These are phyloP conservation scores for Ascochyta pisi DNA, from an alignment of 2,329 filamentous ascomycete species.

Conservation along the genomic window DNA sequence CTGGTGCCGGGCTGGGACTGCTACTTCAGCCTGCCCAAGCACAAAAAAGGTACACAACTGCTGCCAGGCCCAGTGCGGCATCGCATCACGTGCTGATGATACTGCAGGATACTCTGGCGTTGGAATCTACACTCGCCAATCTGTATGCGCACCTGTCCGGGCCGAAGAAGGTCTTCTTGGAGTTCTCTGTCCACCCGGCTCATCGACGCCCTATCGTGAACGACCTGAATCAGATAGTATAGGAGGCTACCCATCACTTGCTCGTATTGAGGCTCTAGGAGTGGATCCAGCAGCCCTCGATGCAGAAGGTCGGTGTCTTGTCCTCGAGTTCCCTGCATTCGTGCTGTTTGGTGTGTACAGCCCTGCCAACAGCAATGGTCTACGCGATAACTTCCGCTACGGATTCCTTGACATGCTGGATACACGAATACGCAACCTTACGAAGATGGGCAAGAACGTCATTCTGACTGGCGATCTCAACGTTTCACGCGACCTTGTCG, in stretches of 20 bases:
- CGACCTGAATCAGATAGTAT: conserved; percentile 78
- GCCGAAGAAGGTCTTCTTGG: conserved; percentile 96
- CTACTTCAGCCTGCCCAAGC: conserved; percentile 88
- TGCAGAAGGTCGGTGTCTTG: conserved; percentile 87
- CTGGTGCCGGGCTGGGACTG: conserved; percentile 94
- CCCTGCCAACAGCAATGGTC: conserved; percentile 86
- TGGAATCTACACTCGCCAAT: conserved; percentile 90
- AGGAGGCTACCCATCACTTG: conserved; percentile 80
- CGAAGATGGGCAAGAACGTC: conserved; percentile 80
- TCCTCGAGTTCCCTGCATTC: conserved; percentile 93
- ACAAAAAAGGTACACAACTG: conserved; percentile 79
- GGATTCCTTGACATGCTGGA: conserved; percentile 83
- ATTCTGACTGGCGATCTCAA: conserved; percentile 90
- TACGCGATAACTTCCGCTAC: conserved; percentile 80
- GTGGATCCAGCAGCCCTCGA: conserved; percentile 77
- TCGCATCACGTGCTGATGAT: conserved; percentile 20
- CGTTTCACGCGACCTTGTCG: conserved; percentile 71
- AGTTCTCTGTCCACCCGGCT: conserved; percentile 75
- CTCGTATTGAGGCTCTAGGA: conserved; percentile 68
- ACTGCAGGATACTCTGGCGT: conserved; percentile 87
- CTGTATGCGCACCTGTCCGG: conserved; percentile 81
- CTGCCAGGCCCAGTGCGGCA: not conserved
- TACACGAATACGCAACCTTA: conserved; percentile 81
- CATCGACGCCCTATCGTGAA: conserved; percentile 73
- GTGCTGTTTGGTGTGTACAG: conserved; percentile 92